Base-by-base conservation (phyloP, 345 rosid species). In the Punica granatum region DNA sequence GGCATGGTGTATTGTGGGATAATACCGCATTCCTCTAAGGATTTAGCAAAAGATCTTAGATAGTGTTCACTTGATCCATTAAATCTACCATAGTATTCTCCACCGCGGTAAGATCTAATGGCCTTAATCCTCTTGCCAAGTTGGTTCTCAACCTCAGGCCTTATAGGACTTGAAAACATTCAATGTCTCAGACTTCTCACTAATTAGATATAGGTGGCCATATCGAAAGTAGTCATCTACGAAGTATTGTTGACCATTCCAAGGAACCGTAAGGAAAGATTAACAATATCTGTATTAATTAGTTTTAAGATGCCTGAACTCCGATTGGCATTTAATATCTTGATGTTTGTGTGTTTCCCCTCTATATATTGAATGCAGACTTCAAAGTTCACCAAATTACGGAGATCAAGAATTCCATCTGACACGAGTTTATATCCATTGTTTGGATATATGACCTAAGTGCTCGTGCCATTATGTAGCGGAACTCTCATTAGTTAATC, bases 271-370 rank as follows among this genome's bases (percentile, higher is more conserved):
- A n/a, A n/a, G n/a, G n/a, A n/a, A n/a, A n/a, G n/a, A n/a, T n/a
- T 70, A 72, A 43, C 66, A 60, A 67, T 66, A 44, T 72, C 46
- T 1, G 39, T 72, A 66, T 66, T 37, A 25, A 72, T 72, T 4
- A 71, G 19, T 71, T 71, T 66, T 61, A 67, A 60, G 59, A 67
- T 49, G 19, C 46, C 41, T 30, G 23, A 46, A 25, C 36, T 5
- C 23, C 59, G 26, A 21, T 54, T 71, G 64, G 70, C 65, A 23
- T 19, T 65, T 2, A 71, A 66, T 56, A 33, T 51, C 58, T 33
- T 71, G 6, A 18, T 31, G 12, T 71, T 65, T n/a, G 59, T 59
- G 23, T 73, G 53, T 73, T 68, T 73, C 44, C 76, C 68, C 44
- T 63, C 62, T 15, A 72, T 67, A 11, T 67, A 72, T 10, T 67